Percentiles rank a stretch among this genome's conserved stretches.
Evolutionary conservation across 805 yeast species (phyloP).

Genomic region (Teunomyces atbi): DNA sequence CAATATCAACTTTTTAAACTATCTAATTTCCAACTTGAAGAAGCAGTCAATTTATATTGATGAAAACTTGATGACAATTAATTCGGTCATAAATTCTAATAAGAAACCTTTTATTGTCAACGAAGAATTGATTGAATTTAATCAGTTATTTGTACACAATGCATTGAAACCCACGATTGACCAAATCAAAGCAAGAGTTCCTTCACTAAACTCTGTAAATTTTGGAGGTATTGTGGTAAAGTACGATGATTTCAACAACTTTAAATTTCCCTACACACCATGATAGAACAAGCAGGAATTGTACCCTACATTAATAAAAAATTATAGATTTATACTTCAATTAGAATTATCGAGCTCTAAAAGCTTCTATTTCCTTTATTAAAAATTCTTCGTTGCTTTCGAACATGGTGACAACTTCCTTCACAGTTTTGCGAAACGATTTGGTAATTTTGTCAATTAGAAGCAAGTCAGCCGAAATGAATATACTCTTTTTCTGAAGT

Average conservation of each 20-base stretch:
- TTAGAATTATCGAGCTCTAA: background rate
- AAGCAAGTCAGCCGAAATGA: background rate
- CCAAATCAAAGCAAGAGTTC: slow-evolving; percentile 8
- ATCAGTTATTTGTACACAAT: slow-evolving; percentile 14
- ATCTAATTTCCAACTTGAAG: slow-evolving; percentile 17
- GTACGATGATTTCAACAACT: slow-evolving; percentile 4
- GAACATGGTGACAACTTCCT: background rate
- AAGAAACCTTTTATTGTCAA: slow-evolving; percentile 16
- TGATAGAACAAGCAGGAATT: slow-evolving; percentile 1
- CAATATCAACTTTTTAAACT: slow-evolving; percentile 15
- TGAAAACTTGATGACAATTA: slow-evolving; percentile 17
- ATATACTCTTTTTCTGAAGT: background rate
- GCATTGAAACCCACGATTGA: slow-evolving; percentile 10
- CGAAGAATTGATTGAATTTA: slow-evolving; percentile 10
- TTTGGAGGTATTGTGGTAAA: slow-evolving; percentile 18
- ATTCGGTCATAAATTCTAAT: slow-evolving; percentile 16
- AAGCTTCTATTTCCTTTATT: background rate
- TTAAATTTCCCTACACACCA: background rate
- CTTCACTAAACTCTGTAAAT: slow-evolving; percentile 10
- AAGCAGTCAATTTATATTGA: slow-evolving; percentile 16
- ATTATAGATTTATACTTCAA: background rate
- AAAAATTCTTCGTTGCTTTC: slow-evolving; percentile 2
- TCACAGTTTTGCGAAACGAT: background rate
- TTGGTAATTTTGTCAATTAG: background rate
- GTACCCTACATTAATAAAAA: background rate